These are phyloP conservation scores for Kalmusia sp. DNA, from an alignment of 2,329 filamentous ascomycete genomes.

Conservation along the genomic window DNA sequence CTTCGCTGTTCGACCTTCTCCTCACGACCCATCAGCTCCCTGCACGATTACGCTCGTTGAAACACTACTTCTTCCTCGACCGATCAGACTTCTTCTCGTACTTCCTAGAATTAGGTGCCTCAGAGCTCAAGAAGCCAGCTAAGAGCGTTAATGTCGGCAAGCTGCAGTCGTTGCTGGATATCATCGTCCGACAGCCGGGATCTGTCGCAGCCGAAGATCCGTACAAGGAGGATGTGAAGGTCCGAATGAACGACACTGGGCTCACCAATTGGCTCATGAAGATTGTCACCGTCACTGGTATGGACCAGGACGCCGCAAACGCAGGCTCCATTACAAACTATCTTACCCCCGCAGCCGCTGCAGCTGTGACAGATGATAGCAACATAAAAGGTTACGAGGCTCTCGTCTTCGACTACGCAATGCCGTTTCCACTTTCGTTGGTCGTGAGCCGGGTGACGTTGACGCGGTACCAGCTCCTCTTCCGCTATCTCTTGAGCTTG, in stretches of 20 bases:
- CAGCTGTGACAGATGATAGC: slow-evolving; percentile 73
- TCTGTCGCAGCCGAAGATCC: slow-evolving; percentile 93
- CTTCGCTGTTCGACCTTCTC: slow-evolving; percentile 87
- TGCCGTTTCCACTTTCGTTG: slow-evolving; percentile 93
- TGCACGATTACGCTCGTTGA: slow-evolving; percentile 84
- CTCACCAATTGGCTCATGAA: slow-evolving; percentile 94
- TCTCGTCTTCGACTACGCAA: slow-evolving; percentile 89
- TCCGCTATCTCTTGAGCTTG: slow-evolving; percentile 89
- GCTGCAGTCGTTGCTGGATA: slow-evolving; percentile 91
- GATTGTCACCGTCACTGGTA: slow-evolving; percentile 94
- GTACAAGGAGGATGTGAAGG: slow-evolving; percentile 98
- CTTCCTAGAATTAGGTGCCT: slow-evolving; percentile 89
- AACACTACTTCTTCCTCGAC: slow-evolving; percentile 99
- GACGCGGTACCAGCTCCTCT: slow-evolving; percentile 95
- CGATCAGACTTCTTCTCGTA: slow-evolving; percentile 98
- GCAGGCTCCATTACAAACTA: slow-evolving; percentile 71
- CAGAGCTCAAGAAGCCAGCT: slow-evolving; percentile 88
- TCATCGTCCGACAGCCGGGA: slow-evolving; percentile 94
- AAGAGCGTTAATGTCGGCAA: slow-evolving; percentile 91
- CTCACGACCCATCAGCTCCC: slow-evolving; percentile 92
- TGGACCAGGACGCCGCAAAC: slow-evolving; percentile 77
- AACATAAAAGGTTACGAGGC: slow-evolving; percentile 91
- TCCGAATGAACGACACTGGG: slow-evolving; percentile 94
- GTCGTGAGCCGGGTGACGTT: slow-evolving; percentile 96
- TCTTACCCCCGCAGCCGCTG: slow-evolving; percentile 67